Base-by-base conservation (phyloP, 1,284 basidiomycete genomes). In the Cutaneotrichosporon sp. region DNA sequence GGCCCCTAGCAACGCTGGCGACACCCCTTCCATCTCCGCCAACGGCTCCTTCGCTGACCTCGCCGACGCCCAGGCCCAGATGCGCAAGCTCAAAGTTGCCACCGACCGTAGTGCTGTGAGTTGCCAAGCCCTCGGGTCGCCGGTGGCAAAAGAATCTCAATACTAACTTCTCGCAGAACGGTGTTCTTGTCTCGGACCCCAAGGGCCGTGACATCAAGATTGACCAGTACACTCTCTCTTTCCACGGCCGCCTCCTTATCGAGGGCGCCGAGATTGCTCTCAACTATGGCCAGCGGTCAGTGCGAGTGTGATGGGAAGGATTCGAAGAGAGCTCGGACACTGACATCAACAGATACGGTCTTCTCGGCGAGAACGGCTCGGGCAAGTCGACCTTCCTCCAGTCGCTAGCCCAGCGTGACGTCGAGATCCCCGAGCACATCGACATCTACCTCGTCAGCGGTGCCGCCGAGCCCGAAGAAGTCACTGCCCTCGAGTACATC, bases 121-220 rank as follows among this genome's bases (percentile, higher is more conserved):
- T 68, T 20, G 5, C n/a, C n/a, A n/a, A n/a, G n/a, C n/a, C 5
- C 8, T 22, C 20, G 16, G 17, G 17, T 16, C 38, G 16, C 38
- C 14, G 38, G 12, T 8, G 24, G 14, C 34, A 9, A 17, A 9
- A 16, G 22, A 17, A 35, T 34, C 6, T 20, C 29, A 31, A 31
- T 2, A 37, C 52, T 51, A 38, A 52, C 51, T 12, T 25, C 29
- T 10, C 5, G n/a, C 47, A 72, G 70, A 81, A 86, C 37, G 94
- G 96, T 68, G 93, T 97, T 19, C 81, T 98, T 35, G 86, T 89
- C 44, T 97, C 91, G 42, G 96, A 98, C 78, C 75, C 81, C 52
- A 92, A 97, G 76, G 83, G 85, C 52, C 86, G 94, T 60, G 94
- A 98, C 79, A 87, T 98, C 81, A 97, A 97, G 79, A 94, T 98